Base-by-base conservation (phyloP, 768 basidiomycete species). In the Chalciporus piperatus region DNA sequence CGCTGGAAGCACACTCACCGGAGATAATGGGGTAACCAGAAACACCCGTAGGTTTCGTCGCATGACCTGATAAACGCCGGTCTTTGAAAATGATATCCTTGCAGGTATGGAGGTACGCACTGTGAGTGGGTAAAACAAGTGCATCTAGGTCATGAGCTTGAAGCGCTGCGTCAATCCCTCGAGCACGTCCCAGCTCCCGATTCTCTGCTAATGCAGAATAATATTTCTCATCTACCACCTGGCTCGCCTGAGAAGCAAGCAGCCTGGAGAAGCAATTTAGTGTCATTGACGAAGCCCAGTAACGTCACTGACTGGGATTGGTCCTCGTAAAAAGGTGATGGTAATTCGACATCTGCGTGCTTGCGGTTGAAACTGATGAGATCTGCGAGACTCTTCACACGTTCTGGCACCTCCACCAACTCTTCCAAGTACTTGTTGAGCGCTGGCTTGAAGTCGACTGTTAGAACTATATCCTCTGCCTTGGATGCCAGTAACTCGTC, bases 1-100 rank as follows among this genome's bases (percentile, higher is more conserved):
- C 33, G 16, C 41, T 25, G 25, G 35, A n/a, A 39, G 11, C n/a
- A 16, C 6, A 56, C 70, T 58, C 40, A 80, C 83, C 83, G 20
- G 84, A 84, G 33, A 85, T 71, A 47, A 85, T 81, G 2, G 85
- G 84, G 56, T 84, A 85, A 8, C 83, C 85, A 5, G 81, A 80
- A 49, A 85, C 77, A 4, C 83, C 84, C 67, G 67, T 60, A 4
- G 68, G 58, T 16, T 55, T 62, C 0, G 70, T 68, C 6, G 71
- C 67, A 23, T 64, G 56, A 27, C 65, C 65, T 69, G 37, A 28
- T 9, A 33, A 33, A 40, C 14, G 22, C 23, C 14, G 25, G 19
- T 22, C 11, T 6, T 2, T 45, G 19, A 46, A 30, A 48, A 32
- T 10, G 14, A 16, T 6, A 14, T 1, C 9, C 19, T 25, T 16